phyloP scores from a whole-genome alignment of 345 rosid species.

The Crucihimalaya himalaica region DNA sequence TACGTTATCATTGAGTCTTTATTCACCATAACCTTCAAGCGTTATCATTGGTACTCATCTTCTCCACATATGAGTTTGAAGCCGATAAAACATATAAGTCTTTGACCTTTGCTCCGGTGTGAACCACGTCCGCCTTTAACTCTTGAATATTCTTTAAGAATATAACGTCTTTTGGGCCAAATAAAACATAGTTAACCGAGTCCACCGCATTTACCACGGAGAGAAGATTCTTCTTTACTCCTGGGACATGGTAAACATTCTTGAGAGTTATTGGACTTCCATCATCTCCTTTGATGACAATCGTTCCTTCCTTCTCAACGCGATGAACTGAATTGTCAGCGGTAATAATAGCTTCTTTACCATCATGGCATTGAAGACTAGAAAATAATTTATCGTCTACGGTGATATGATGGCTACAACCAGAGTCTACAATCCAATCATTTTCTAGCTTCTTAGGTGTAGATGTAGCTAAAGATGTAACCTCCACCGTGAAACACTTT shows the following conservation, averaged over 20 bases:
- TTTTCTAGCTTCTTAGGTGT: background rate
- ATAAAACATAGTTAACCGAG: slow-evolving; percentile 1
- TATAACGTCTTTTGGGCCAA: slow-evolving; percentile 26
- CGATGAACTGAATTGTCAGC: too few species aligned
- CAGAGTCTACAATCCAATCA: slow-evolving; percentile 24
- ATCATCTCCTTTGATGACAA: slow-evolving; percentile 1
- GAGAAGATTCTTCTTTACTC: too few species aligned
- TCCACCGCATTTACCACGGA: slow-evolving; percentile 1
- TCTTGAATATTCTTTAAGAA: slow-evolving; percentile 24
- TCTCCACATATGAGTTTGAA: slow-evolving; percentile 14
- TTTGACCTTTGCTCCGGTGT: slow-evolving; percentile 16
- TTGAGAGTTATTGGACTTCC: slow-evolving; percentile 5
- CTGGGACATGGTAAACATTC: slow-evolving; percentile 28
- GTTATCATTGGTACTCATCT: slow-evolving; percentile 27
- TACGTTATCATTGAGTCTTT: slow-evolving; percentile 19
- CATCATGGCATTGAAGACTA: background rate
- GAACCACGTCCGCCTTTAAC: slow-evolving; percentile 26
- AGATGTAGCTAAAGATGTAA: too few species aligned
- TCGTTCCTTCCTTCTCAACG: slow-evolving; percentile 18
- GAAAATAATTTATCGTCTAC: slow-evolving; percentile 16
- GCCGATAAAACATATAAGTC: slow-evolving; percentile 25
- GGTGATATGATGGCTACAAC: slow-evolving; percentile 28
- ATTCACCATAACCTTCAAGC: background rate
- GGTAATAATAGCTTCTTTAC: slow-evolving; percentile 16
- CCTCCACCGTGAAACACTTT: background rate